phyloP scores from a whole-genome alignment of 2,329 filamentous ascomycete genomes.

The Botryosphaeria agaves region DNA sequence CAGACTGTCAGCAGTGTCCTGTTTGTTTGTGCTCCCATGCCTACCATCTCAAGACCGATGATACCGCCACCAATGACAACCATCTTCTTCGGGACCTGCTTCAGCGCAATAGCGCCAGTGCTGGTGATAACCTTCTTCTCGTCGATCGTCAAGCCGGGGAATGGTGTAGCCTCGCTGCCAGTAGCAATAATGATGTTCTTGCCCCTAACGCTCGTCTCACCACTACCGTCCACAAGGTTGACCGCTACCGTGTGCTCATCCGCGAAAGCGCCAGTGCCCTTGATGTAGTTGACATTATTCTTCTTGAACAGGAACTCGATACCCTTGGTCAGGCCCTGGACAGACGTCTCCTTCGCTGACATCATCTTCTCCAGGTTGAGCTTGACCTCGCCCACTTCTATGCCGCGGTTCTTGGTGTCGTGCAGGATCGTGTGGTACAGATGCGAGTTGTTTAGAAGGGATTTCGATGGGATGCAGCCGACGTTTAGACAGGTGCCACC shows the following conservation, averaged over 20 bases:
- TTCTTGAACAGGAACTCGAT: conserved; percentile 98
- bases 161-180: conserved; percentile 86
- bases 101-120: conserved; percentile 79
- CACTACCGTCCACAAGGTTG: conserved; percentile 74
- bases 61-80: conserved; percentile 96
- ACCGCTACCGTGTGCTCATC: conserved; percentile 88
- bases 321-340: conserved; percentile 80
- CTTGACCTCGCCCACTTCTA: conserved; percentile 93
- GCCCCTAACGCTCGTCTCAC: conserved; percentile 68
- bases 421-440: conserved; percentile 94
- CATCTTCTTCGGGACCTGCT: conserved; percentile 90
- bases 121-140: conserved; percentile 96
- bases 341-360: conserved; percentile 94
- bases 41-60: conserved; percentile 92
- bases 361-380: conserved; percentile 92
- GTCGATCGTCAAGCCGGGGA: conserved; percentile 88
- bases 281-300: conserved; percentile 96
- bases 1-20: conserved; percentile 6
- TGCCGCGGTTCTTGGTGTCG: conserved; percentile 92
- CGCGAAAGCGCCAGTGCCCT: conserved; percentile 74
- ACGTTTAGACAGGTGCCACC: conserved; percentile 98
- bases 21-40: conserved; percentile 5
- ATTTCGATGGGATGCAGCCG: conserved; percentile 98
- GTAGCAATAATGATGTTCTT: conserved; percentile 99
- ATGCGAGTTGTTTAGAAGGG: conserved; percentile 98